phyloP scores from a whole-genome alignment of 257 asterid species.

The Ocimum tenuiflorum region DNA sequence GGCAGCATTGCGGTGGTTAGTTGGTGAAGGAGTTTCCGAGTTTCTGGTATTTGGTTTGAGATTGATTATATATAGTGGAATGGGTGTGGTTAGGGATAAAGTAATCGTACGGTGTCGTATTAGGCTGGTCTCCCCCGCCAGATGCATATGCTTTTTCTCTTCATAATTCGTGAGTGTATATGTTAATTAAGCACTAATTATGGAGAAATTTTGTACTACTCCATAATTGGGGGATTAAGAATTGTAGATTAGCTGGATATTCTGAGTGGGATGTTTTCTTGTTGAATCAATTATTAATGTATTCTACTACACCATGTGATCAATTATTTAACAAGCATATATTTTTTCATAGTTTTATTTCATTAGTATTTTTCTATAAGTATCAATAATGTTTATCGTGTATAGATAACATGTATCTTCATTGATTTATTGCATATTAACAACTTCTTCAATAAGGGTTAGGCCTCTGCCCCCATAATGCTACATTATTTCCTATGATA shows the following conservation, averaged over 20 bases:
- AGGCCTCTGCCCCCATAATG: too few species aligned
- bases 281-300: background rate
- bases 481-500: too few species aligned
- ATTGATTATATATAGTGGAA: background rate
- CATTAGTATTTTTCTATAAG: too few species aligned
- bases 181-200: background rate
- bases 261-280: slow-evolving; percentile 18
- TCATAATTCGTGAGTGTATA: background rate
- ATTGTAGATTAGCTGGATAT: slow-evolving; percentile 23
- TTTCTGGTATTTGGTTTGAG: slow-evolving; percentile 9
- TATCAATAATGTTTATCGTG: too few species aligned
- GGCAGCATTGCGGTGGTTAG: slow-evolving; percentile 43
- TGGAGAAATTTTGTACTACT: slow-evolving; percentile 15
- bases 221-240: slow-evolving; percentile 10
- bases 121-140: slow-evolving; percentile 14
- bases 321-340: too few species aligned
- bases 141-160: background rate
- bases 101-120: slow-evolving; percentile 24
- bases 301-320: too few species aligned
- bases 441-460: too few species aligned
- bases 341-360: too few species aligned
- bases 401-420: too few species aligned
- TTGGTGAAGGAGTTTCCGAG: background rate
- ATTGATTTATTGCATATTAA: too few species aligned
- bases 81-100: background rate